phyloP scores from a whole-genome alignment of 805 yeast species.

The Vanderwaltozyma yarrowii region DNA sequence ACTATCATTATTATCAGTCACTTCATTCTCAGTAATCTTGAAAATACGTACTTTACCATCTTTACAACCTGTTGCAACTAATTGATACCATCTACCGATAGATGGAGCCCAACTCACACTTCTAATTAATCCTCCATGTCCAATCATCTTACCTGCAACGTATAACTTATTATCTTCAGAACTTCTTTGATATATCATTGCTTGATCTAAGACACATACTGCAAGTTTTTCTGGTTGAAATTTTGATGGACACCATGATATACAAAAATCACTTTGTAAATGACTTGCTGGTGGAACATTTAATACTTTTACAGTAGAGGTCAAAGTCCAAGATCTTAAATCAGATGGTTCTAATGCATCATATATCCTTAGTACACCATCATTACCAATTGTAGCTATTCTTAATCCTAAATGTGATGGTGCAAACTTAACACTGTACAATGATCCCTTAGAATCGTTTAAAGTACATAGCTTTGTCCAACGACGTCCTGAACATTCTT shows the following conservation, averaged over 20 bases:
- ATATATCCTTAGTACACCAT: conserved; percentile 75
- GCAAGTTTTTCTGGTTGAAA: conserved; percentile 72
- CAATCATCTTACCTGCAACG: conserved; percentile 59
- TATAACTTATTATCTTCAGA: conserved; percentile 30
- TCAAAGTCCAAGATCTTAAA: conserved; percentile 67
- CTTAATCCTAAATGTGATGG: conserved; percentile 75
- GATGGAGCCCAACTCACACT: conserved; percentile 95
- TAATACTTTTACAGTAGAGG: conserved; percentile 59
- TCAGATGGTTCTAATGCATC: conserved; percentile 89
- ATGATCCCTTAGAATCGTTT: conserved; percentile 80
- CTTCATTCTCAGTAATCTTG: conserved; percentile 44
- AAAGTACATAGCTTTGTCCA: conserved; percentile 71
- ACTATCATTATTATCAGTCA: background rate
- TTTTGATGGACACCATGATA: conserved; percentile 87
- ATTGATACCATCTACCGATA: conserved; percentile 80
- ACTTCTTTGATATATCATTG: conserved; percentile 55
- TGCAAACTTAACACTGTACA: conserved; percentile 84
- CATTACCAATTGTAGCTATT: conserved; percentile 80
- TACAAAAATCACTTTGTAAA: conserved; percentile 73
- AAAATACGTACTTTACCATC: conserved; percentile 88
- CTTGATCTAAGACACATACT: conserved; percentile 81
- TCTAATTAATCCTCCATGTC: conserved; percentile 78
- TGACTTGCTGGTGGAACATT: conserved; percentile 66
- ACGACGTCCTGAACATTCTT: conserved; percentile 66
- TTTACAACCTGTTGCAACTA: conserved; percentile 91